These are phyloP conservation scores for Candida michaelii DNA, from an alignment of 805 yeast species.

Conservation along the genomic window DNA sequence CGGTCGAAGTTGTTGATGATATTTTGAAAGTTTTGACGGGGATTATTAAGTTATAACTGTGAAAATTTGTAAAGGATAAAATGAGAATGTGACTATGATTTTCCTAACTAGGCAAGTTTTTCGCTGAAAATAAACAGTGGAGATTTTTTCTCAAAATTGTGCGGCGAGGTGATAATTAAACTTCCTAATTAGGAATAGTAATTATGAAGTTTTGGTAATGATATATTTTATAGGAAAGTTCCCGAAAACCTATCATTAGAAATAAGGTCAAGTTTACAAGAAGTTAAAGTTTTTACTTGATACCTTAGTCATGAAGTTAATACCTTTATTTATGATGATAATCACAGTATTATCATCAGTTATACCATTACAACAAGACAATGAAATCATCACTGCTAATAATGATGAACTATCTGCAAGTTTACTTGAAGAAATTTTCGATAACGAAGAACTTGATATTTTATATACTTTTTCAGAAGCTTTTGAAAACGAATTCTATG, in stretches of 20 bases:
- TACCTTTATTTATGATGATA: slow-evolving; percentile 1
- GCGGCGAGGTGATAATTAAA: slow-evolving; percentile 3
- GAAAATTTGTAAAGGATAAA: background rate
- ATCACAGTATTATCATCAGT: slow-evolving; percentile 4
- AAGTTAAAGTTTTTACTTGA: no score
- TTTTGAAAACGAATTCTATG: background rate
- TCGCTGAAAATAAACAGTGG: slow-evolving; percentile 7
- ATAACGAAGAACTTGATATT: slow-evolving; percentile 11
- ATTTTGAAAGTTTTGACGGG: background rate
- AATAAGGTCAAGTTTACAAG: background rate
- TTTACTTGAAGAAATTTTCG: slow-evolving; percentile 5
- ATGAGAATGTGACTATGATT: background rate
- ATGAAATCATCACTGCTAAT: background rate
- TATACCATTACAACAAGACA: background rate
- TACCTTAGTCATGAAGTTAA: background rate
- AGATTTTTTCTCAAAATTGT: background rate
- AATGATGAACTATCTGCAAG: background rate
- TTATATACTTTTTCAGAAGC: slow-evolving; percentile 9
- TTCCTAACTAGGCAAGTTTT: slow-evolving; percentile 6
- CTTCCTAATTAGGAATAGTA: slow-evolving; percentile 9
- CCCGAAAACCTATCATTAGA: background rate
- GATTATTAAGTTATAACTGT: background rate
- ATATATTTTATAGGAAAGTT: slow-evolving; percentile 4
- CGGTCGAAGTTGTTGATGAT: background rate
- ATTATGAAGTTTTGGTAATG: background rate